Conservation (phyloP, 192 early-diverging fungal genomes). For the Kappamyces sp. region DNA sequence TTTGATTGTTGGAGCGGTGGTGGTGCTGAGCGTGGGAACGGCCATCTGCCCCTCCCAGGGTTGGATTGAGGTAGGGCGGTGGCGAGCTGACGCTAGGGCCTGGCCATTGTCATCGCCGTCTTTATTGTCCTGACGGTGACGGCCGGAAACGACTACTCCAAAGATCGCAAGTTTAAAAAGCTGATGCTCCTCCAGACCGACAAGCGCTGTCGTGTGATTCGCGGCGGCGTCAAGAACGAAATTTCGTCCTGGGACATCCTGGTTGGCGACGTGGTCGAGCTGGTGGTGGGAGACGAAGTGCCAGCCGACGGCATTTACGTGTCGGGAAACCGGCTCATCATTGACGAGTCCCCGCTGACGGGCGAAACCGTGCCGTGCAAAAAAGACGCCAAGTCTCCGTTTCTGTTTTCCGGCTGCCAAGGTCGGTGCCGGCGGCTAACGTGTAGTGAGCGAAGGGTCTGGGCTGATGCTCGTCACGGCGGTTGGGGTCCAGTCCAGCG, state of each 20-base stretch:
- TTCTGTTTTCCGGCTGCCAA: slow-evolving; percentile 53
- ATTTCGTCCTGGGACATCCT: slow-evolving; percentile 52
- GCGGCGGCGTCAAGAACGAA: slow-evolving; percentile 44
- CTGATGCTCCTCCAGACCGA: slow-evolving; percentile 50
- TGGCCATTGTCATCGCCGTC: slow-evolving; percentile 54
- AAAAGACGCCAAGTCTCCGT: slow-evolving; percentile 40
- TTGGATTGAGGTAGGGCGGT: slow-evolving; percentile 32
- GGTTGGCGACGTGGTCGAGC: slow-evolving; percentile 53
- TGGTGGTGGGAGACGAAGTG: slow-evolving; percentile 51
- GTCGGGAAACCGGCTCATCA: slow-evolving; percentile 43
- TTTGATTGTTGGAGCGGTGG: slow-evolving; percentile 46
- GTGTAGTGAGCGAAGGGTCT: slow-evolving; percentile 41
- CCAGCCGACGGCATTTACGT: slow-evolving; percentile 53
- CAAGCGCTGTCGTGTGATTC: slow-evolving; percentile 49
- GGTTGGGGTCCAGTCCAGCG: slow-evolving; percentile 43
- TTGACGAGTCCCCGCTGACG: slow-evolving; percentile 56
- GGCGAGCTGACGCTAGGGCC: slow-evolving; percentile 15
- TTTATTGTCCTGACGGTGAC: slow-evolving; percentile 52
- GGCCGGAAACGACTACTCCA: slow-evolving; percentile 54
- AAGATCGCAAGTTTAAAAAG: slow-evolving; percentile 58
- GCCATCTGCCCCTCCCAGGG: slow-evolving; percentile 46
- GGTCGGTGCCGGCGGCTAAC: not conserved
- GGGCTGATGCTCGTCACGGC: slow-evolving; percentile 49
- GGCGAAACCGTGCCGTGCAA: slow-evolving; percentile 56
- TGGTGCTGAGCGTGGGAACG: slow-evolving; percentile 45